phyloP scores from a whole-genome alignment of 305 asterid genomes.

The Fraxinus xanthoxyloides region DNA sequence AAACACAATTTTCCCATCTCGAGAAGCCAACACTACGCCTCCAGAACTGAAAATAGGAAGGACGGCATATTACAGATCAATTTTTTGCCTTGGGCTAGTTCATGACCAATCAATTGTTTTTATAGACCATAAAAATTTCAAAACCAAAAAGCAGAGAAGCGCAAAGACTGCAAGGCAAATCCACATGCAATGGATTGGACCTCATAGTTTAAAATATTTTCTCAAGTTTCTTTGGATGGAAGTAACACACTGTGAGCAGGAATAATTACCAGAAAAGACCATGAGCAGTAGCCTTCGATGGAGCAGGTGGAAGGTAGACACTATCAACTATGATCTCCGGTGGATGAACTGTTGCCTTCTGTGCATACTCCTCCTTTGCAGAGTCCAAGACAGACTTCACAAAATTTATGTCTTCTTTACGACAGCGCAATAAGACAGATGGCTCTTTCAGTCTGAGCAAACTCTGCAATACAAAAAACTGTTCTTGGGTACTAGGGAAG shows the following conservation, averaged over 20 bases:
- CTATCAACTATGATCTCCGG: conserved; percentile 70
- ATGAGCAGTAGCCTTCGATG: conserved; percentile 55
- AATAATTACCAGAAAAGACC: conserved; percentile 57
- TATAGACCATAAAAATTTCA: background rate
- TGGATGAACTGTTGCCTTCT: conserved; percentile 60
- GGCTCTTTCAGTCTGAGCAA: conserved; percentile 88
- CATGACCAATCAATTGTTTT: background rate
- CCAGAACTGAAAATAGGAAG: conserved; percentile 44
- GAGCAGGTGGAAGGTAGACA: conserved; percentile 74
- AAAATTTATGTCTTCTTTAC: conserved; percentile 50
- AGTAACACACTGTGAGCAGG: conserved; percentile 1
- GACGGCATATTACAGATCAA: background rate
- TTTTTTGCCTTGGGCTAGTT: background rate
- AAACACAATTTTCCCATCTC: conserved; percentile 90
- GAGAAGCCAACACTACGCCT: conserved; percentile 94
- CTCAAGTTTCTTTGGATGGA: background rate
- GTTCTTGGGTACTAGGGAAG: background rate
- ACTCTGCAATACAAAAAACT: conserved; percentile 48
- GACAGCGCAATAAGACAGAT: conserved; percentile 69
- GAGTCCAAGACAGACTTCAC: conserved; percentile 57
- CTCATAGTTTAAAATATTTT: background rate
- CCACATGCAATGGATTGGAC: background rate
- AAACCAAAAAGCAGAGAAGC: background rate
- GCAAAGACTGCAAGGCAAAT: background rate
- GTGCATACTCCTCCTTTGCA: conserved; percentile 68